These are phyloP conservation scores for Phoma herbarum DNA, from an alignment of 2,329 filamentous ascomycete species.

Conservation along the genomic window DNA sequence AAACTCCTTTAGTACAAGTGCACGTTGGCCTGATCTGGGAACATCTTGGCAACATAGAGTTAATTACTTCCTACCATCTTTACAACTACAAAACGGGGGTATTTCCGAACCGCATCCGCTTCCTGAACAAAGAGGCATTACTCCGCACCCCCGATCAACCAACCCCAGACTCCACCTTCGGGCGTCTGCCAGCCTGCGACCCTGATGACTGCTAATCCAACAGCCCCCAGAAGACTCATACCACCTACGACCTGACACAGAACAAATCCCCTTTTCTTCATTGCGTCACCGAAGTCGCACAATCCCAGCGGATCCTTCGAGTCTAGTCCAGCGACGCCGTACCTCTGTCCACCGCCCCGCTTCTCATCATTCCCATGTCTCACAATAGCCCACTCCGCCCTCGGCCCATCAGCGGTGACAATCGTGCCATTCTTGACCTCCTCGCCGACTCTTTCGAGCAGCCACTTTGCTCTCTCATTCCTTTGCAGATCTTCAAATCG, in stretches of 20 bases:
- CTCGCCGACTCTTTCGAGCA: conserved; percentile 72
- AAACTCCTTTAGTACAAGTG: no score
- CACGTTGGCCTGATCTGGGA: background rate
- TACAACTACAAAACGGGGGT: background rate
- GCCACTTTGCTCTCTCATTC: conserved; percentile 73
- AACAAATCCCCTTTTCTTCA: conserved; percentile 71
- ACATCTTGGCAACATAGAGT: background rate
- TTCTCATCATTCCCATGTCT: conserved; percentile 37
- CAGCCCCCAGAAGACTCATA: conserved; percentile 75
- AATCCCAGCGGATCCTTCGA: conserved; percentile 82
- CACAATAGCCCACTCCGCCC: conserved; percentile 49
- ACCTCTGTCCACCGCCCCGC: conserved; percentile 33
- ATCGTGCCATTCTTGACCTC: conserved; percentile 61
- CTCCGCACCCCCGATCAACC: conserved; percentile 30
- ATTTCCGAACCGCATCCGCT: conserved; percentile 13
- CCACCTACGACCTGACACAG: conserved; percentile 78
- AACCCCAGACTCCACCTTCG: conserved; percentile 40
- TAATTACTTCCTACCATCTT: background rate
- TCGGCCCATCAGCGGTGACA: conserved; percentile 36
- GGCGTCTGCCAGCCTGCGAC: conserved; percentile 46
- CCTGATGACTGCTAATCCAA: conserved; percentile 63
- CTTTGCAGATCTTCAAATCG: conserved; percentile 69
- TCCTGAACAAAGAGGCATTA: no score
- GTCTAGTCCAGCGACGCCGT: conserved; percentile 52
- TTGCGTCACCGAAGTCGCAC: conserved; percentile 71